Percentiles rank a stretch among this genome's conserved stretches.
These are phyloP conservation scores for Nemania sp. DNA, from an alignment of 2,329 filamentous ascomycete species.

Conservation along the genomic window DNA sequence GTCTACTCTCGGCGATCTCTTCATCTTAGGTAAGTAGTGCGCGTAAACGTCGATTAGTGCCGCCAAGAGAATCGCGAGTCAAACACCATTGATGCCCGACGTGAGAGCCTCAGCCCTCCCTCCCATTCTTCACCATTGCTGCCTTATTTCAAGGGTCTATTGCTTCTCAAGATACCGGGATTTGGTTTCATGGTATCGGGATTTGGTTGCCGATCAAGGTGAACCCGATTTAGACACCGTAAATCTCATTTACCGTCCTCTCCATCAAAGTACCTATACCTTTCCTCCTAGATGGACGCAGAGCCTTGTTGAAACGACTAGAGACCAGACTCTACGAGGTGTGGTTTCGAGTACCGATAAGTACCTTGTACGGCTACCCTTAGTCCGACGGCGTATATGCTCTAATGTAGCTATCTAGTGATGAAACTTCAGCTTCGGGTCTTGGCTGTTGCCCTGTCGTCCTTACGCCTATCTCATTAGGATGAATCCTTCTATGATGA, in stretches of 20 bases:
- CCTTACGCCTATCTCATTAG: neutral
- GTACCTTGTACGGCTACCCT: neutral
- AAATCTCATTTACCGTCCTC: neutral
- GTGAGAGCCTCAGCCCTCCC: neutral
- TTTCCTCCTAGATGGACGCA: neutral
- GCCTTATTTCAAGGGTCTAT: neutral
- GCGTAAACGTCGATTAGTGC: neutral
- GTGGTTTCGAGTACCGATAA: neutral
- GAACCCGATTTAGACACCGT: neutral
- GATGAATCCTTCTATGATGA: neutral
- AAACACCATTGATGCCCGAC: constrained; percentile 1
- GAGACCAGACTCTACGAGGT: neutral
- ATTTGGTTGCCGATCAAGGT: neutral
- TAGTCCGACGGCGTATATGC: neutral
- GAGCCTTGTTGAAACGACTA: neutral
- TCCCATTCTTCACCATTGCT: neutral
- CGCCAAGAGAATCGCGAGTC: neutral
- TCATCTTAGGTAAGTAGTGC: neutral
- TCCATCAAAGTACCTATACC: neutral
- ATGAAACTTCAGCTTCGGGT: neutral
- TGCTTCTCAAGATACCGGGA: too few species aligned
- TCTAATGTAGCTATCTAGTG: constrained; percentile 1
- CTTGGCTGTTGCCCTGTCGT: neutral
- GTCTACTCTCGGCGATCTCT: neutral
- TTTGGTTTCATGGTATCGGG: neutral